These are phyloP conservation scores for Sisymbrium altissimum DNA, from an alignment of 345 rosid genomes.

Conservation along the genomic window DNA sequence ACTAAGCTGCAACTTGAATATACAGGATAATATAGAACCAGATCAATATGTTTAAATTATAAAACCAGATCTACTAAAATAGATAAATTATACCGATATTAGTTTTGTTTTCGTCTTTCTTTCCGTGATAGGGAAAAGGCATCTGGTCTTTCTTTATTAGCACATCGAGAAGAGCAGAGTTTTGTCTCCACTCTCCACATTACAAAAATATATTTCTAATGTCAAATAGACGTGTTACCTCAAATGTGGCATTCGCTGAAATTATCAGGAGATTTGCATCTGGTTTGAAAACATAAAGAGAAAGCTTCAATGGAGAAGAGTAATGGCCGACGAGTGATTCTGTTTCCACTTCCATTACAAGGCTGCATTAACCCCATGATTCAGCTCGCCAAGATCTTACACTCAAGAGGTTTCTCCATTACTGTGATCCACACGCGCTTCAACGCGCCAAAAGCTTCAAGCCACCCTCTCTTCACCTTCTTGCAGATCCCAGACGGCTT, in stretches of 20 bases:
- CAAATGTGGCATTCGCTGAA: background rate
- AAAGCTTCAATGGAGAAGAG: constrained; percentile 24
- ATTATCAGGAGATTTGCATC: background rate
- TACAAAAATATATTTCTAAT: background rate
- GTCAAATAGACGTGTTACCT: background rate
- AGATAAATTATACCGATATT: background rate
- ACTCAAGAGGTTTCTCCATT: constrained; percentile 42
- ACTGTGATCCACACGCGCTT: constrained; percentile 50
- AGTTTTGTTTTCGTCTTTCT: background rate
- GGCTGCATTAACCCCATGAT: constrained; percentile 65
- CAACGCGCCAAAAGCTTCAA: constrained; percentile 29
- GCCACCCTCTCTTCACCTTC: constrained; percentile 35
- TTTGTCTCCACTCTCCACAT: constrained; percentile 8
- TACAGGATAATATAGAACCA: background rate
- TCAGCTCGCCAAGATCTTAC: constrained; percentile 58
- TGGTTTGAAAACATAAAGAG: background rate
- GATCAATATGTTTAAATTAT: background rate
- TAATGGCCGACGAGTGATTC: constrained; percentile 31
- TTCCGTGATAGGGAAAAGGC: background rate
- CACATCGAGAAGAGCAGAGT: background rate
- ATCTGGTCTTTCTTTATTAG: constrained; percentile 11
- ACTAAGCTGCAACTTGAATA: background rate
- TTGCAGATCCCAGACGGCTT: constrained; percentile 18
- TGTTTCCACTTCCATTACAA: constrained; percentile 59
- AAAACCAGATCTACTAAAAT: background rate